A percentile compares a stretch with the other conserved stretches of the same genome.
Evolutionary conservation across 345 rosid species (phyloP).

Genomic region (Limnanthes douglasii): DNA sequence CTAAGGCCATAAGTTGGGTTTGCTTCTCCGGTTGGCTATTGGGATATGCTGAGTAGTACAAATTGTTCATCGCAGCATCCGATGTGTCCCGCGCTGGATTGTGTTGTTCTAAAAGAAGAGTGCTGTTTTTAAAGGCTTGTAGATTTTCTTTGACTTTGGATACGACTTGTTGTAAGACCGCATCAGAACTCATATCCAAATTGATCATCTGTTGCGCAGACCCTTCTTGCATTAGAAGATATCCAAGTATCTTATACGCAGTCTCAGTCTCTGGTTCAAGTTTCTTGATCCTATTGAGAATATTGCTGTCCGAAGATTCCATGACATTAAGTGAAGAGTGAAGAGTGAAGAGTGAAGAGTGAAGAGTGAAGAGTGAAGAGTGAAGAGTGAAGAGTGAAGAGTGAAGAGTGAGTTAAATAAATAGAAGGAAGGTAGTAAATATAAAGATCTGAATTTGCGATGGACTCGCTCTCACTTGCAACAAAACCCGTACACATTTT

Average conservation of each 20-base stretch:
- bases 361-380: too few species aligned
- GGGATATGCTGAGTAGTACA: conserved; percentile 16
- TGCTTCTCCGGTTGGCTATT: conserved; percentile 18
- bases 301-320: too few species aligned
- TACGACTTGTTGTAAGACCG: conserved; percentile 18
- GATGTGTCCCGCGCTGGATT: conserved; percentile 5
- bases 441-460: too few species aligned
- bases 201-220: conserved; percentile 25
- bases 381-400: too few species aligned
- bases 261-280: conserved; percentile 28
- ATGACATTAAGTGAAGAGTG: too few species aligned
- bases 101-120: conserved; percentile 2
- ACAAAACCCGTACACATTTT: too few species aligned
- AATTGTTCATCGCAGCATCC: conserved; percentile 21
- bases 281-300: conserved; percentile 23
- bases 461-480: too few species aligned
- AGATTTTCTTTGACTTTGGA: conserved; percentile 25
- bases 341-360: too few species aligned
- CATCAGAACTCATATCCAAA: conserved; percentile 25
- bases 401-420: too few species aligned
- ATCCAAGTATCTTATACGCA: conserved; percentile 28
- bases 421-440: too few species aligned
- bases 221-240: conserved; percentile 21
- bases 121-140: conserved; percentile 10
- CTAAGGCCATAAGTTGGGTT: conserved; percentile 22